These are phyloP conservation scores for Pyricularia sp. DNA, from an alignment of 2,329 filamentous ascomycete genomes.

Conservation along the genomic window DNA sequence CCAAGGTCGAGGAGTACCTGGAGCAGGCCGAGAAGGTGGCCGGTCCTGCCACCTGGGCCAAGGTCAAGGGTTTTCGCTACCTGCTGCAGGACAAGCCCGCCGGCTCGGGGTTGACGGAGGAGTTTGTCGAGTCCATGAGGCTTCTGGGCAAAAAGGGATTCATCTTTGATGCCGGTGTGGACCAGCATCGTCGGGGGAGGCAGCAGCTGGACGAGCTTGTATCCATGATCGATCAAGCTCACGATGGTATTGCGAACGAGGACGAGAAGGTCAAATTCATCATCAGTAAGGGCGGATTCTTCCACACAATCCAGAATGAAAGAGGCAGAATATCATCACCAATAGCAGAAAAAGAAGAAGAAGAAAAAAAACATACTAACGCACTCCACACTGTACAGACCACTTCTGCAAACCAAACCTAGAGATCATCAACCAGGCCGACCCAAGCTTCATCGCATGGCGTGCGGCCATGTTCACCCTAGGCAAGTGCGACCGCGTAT, in stretches of 20 bases:
- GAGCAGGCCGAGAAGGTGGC: slow-evolving; percentile 43
- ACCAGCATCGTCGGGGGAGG: slow-evolving; percentile 63
- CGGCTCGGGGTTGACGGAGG: slow-evolving; percentile 48
- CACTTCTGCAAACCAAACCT: slow-evolving; percentile 85
- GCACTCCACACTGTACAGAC: slow-evolving; percentile 33
- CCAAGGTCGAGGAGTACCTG: slow-evolving; percentile 53
- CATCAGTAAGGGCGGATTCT: slow-evolving; percentile 43
- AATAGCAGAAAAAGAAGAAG: not conserved
- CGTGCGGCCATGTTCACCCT: slow-evolving; percentile 54
- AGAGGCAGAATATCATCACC: not conserved
- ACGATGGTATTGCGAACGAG: slow-evolving; percentile 44
- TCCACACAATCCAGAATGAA: not conserved
- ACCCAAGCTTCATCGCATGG: slow-evolving; percentile 55
- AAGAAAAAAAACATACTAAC: not conserved
- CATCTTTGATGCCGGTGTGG: slow-evolving; percentile 73
- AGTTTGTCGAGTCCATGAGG: slow-evolving; percentile 53
- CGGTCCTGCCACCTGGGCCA: slow-evolving; percentile 49
- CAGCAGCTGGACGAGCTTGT: slow-evolving; percentile 60
- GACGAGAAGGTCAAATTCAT: slow-evolving; percentile 54
- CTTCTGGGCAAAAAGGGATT: slow-evolving; percentile 50
- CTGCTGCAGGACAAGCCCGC: slow-evolving; percentile 64
- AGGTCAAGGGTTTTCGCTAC: slow-evolving; percentile 70
- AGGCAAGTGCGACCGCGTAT: slow-evolving; percentile 51
- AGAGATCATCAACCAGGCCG: slow-evolving; percentile 43
- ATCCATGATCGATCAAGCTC: slow-evolving; percentile 55